These are phyloP conservation scores for Leccinellum luteum DNA, from an alignment of 768 basidiomycete genomes.

Conservation along the genomic window DNA sequence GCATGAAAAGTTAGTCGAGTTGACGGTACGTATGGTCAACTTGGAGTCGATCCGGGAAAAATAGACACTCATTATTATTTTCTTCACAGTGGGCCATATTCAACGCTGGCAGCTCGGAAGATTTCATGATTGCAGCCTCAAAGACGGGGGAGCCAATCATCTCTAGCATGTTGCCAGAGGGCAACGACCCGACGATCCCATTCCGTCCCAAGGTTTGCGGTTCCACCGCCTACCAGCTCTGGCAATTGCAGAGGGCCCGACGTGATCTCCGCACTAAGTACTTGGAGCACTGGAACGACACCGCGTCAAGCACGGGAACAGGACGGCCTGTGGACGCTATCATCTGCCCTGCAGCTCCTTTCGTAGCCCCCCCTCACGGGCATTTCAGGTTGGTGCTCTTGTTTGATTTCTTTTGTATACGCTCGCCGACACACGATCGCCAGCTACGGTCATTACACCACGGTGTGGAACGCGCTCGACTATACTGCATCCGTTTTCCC, in stretches of 20 bases:
- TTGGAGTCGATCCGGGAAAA: background rate
- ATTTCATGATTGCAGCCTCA: slow-evolving; percentile 38
- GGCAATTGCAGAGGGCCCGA: slow-evolving; percentile 58
- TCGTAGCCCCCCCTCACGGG: slow-evolving; percentile 63
- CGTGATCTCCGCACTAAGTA: slow-evolving; percentile 52
- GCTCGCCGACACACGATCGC: background rate
- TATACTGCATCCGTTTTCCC: slow-evolving; percentile 63
- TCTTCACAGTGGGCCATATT: slow-evolving; percentile 41
- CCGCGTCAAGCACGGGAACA: slow-evolving; percentile 51
- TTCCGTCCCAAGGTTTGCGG: slow-evolving; percentile 23
- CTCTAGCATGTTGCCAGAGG: slow-evolving; percentile 41
- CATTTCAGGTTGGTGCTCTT: slow-evolving; percentile 41
- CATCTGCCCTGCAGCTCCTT: slow-evolving; percentile 61
- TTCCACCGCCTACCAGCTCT: slow-evolving; percentile 57
- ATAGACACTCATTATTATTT: background rate
- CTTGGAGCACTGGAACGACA: slow-evolving; percentile 61
- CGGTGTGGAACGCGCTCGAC: slow-evolving; percentile 68
- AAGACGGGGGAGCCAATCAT: slow-evolving; percentile 55
- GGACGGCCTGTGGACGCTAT: slow-evolving; percentile 77
- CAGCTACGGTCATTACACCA: slow-evolving; percentile 54
- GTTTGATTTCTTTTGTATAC: background rate
- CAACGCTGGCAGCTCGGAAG: slow-evolving; percentile 46
- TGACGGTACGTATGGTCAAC: slow-evolving; percentile 36
- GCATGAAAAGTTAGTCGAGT: slow-evolving; percentile 44
- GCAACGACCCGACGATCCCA: slow-evolving; percentile 23